Base-by-base conservation (phyloP, 768 basidiomycete species). In the Podaxis rugospora region DNA sequence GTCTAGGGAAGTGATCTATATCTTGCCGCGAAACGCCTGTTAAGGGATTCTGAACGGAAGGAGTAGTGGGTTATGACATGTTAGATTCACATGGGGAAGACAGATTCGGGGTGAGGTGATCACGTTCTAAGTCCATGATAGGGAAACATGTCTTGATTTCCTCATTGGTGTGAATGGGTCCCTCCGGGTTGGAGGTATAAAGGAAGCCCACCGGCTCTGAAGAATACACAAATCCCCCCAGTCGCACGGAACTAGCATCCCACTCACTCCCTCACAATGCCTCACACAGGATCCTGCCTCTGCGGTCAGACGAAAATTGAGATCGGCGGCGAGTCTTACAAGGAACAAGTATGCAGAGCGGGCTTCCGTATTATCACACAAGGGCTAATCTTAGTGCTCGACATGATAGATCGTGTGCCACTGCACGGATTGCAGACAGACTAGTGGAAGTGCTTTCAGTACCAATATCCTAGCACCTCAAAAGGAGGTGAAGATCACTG, bases 391-490 rank as follows among this genome's bases (percentile, higher is more conserved):
- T 5, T 21, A 16, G 28, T 14, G 46, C 21, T 54, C 10, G 28
- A 55, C 40, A 21, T 16, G 13, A 42, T 27, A 75, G 74, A 68
- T 75, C 50, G 42, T 74, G 35, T 77, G 76, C 62, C 76, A 77
- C 66, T 77, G 76, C 68, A 61, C 58, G 32, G 76, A 76, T 62
- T 77, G 76, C 66, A 68, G 69, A 47, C 70, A 74, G 54, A 73
- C 74, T 37, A 73, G 72, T 54, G 76, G 76, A n/a, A 74, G 73
- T 54, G 74, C 73, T 5, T 77, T 73, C 68, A 74, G 72, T 66
- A 75, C 75, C 64, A 76, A 75, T 65, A 63, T 77, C 61, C 70
- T 76, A 25, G 72, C 68, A 4, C 69, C 70, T 10, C 66, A 74
- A 61, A 73, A 69, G 55, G 67, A 70, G 40, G 70, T 75, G 28